These are phyloP conservation scores for Kalanchoe fedtschenkoi DNA, from an alignment of 164 flowering plant species.

Conservation along the genomic window DNA sequence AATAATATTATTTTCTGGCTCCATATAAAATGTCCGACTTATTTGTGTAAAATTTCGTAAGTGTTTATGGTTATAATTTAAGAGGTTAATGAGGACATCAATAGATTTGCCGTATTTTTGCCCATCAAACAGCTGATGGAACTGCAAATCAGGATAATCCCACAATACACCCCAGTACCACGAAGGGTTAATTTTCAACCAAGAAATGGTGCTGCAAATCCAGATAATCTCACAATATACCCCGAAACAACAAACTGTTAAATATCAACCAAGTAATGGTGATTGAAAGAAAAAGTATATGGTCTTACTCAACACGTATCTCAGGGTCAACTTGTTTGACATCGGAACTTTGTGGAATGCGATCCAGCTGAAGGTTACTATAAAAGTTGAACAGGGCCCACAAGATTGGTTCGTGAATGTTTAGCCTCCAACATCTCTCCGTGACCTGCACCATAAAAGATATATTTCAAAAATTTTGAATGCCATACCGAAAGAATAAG, in stretches of 20 bases:
- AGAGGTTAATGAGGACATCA: no score
- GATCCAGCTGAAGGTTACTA: conserved; percentile 63
- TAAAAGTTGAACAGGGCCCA: conserved; percentile 81
- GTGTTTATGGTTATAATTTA: no score
- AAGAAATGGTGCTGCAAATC: no score
- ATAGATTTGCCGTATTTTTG: no score
- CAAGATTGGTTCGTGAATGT: conserved; percentile 89
- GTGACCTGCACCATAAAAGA: conserved; percentile 46
- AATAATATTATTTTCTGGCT: no score
- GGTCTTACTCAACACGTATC: conserved; percentile 74
- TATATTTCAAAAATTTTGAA: conserved; percentile 2
- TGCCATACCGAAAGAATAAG: not conserved
- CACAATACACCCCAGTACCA: no score
- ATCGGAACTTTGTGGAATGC: conserved; percentile 49
- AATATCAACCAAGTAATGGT: not conserved
- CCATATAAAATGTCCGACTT: no score
- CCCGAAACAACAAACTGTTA: not conserved
- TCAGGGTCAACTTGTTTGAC: conserved; percentile 89
- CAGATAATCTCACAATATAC: no score
- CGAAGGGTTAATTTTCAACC: no score
- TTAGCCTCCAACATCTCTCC: conserved; percentile 73
- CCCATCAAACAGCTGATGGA: no score
- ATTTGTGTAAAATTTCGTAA: no score
- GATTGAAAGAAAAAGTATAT: conserved; percentile 4
- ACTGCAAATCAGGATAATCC: no score